Evolutionary conservation across 2,329 filamentous ascomycete genomes (phyloP).

Genomic region (Trichoderma cornu-damae): DNA sequence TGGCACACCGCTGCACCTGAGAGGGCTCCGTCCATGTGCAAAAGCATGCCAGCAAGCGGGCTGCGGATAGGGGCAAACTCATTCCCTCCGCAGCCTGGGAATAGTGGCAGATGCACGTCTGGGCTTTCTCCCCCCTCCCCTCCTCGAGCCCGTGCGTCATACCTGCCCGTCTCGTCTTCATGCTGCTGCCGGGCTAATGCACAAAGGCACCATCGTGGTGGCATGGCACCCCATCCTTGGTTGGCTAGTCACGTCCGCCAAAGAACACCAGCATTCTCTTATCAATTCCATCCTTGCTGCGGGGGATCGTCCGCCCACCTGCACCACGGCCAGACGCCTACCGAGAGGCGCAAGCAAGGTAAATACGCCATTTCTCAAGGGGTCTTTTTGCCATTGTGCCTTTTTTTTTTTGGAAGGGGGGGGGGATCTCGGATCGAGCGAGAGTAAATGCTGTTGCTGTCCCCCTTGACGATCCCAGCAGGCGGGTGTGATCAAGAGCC

Average conservation of each 20-base stretch:
- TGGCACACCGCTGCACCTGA: constrained; percentile 13
- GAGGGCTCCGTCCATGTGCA: neutral
- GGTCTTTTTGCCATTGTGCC: neutral
- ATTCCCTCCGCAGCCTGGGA: neutral
- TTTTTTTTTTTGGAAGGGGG: neutral
- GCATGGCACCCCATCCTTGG: constrained; percentile 5
- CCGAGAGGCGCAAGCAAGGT: neutral
- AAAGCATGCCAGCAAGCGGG: neutral
- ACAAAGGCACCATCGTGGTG: constrained; percentile 13
- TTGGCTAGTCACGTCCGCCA: constrained; percentile 9
- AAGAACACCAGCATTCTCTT: constrained; percentile 1
- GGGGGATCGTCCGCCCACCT: constrained; percentile 14
- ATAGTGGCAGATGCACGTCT: constrained; percentile 10
- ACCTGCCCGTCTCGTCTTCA: constrained; percentile 19
- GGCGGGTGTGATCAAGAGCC: neutral
- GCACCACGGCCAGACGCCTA: neutral
- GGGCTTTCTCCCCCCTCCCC: neutral
- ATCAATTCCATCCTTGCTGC: constrained; percentile 13
- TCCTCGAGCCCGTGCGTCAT: constrained; percentile 17
- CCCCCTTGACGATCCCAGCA: neutral
- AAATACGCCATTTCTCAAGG: constrained; percentile 8
- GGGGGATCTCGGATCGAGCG: neutral
- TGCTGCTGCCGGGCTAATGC: constrained; percentile 16
- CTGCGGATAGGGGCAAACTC: constrained; percentile 5
- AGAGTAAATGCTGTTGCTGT: neutral